Conservation (phyloP, 1,284 basidiomycete species). For the Ustilago xerochloae region DNA sequence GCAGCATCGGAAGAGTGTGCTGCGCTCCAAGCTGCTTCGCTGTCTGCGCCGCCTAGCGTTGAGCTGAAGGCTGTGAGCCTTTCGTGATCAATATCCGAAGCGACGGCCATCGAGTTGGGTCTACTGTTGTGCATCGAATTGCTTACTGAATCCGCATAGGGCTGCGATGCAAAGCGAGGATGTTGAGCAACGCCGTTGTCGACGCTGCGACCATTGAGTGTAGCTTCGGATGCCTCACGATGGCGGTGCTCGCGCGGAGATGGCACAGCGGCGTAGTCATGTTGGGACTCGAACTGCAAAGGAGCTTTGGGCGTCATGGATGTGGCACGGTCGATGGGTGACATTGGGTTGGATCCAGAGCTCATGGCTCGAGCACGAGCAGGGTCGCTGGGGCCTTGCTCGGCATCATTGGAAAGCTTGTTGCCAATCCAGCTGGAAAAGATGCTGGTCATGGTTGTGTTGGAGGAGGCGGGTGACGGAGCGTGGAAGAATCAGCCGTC, state of each 20-base stretch:
- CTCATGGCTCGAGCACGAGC: slow-evolving; percentile 16
- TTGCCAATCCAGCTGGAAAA: slow-evolving; percentile 39
- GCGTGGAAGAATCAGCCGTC: neutral
- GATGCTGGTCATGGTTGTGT: slow-evolving; percentile 34
- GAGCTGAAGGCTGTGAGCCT: slow-evolving; percentile 22
- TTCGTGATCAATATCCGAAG: slow-evolving; percentile 25
- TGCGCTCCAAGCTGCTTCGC: slow-evolving; percentile 41
- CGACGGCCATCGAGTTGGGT: slow-evolving; percentile 12
- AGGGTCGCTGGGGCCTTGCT: slow-evolving; percentile 30
- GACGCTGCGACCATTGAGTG: slow-evolving; percentile 29
- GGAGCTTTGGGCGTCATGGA: slow-evolving; percentile 48
- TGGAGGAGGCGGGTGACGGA: neutral
- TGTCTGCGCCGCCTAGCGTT: slow-evolving; percentile 40
- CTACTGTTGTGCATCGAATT: slow-evolving; percentile 18
- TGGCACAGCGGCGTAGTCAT: slow-evolving; percentile 6
- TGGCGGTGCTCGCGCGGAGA: slow-evolving; percentile 21
- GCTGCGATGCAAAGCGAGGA: neutral
- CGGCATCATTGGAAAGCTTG: slow-evolving; percentile 25
- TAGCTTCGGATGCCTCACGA: slow-evolving; percentile 44
- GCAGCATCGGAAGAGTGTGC: slow-evolving; percentile 17
- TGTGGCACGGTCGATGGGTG: slow-evolving; percentile 43
- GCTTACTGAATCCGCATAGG: neutral
- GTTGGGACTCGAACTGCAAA: slow-evolving; percentile 20
- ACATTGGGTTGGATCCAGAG: slow-evolving; percentile 26
- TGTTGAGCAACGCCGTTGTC: neutral